Evolutionary conservation across 2,329 filamentous ascomycete species (phyloP).

Genomic region (Nemania serpens): DNA sequence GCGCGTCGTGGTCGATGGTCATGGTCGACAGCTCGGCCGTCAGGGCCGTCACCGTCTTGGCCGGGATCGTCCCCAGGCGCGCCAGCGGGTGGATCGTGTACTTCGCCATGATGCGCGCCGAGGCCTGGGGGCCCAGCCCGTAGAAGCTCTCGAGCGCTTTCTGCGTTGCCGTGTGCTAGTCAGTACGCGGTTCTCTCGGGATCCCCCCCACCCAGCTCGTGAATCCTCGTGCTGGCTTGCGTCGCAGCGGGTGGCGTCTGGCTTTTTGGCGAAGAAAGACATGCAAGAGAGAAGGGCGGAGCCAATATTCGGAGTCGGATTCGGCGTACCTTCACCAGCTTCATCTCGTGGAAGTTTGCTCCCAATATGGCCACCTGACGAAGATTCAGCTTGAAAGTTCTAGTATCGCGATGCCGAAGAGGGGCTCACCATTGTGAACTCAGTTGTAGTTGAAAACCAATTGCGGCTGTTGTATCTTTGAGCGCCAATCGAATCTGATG

Average conservation of each 20-base stretch:
- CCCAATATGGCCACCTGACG: conserved; percentile 81
- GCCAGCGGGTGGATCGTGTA: conserved; percentile 85
- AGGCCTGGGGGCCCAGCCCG: conserved; percentile 73
- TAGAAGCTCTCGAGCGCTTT: conserved; percentile 85
- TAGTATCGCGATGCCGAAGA: neutral
- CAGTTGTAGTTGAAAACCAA: conserved; percentile 10
- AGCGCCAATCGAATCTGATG: no score
- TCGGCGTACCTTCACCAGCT: conserved; percentile 74
- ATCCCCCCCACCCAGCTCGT: no score
- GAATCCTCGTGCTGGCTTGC: no score
- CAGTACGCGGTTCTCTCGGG: no score
- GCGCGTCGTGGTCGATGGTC: conserved; percentile 91
- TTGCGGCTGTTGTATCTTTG: conserved; percentile 6
- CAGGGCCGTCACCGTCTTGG: conserved; percentile 78
- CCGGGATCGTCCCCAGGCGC: conserved; percentile 74
- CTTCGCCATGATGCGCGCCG: conserved; percentile 80
- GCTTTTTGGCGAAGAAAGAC: neutral
- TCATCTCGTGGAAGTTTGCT: conserved; percentile 81
- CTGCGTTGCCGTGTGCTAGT: conserved; percentile 43
- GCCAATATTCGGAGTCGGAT: conserved; percentile 5
- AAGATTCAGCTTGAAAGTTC: conserved; percentile 3
- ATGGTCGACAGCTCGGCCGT: conserved; percentile 86
- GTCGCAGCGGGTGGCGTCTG: no score
- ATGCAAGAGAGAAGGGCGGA: conserved; percentile 15
- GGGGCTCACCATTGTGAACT: conserved; percentile 24